Base-by-base conservation (phyloP, 2,329 filamentous ascomycete species). In the Xylogone sp. region DNA sequence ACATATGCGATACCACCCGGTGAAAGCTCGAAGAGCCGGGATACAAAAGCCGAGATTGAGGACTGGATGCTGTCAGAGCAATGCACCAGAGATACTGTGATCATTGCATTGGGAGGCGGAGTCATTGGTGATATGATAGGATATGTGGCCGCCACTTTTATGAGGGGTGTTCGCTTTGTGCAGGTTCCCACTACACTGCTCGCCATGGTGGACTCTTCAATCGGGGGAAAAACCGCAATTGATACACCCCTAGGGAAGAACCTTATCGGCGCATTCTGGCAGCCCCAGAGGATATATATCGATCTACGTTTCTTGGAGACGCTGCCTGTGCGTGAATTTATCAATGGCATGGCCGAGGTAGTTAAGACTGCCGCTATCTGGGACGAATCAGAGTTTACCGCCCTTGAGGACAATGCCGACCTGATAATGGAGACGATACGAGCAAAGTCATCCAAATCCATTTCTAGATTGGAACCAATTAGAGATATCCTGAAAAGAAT, bases 341-440 rank as follows among this genome's bases (percentile, higher is more conserved):
- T 97, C 71, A 99, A 99, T 68, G 94, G 94, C 55, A 97, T 99
- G 93, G 94, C 93, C 21, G 94, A 99, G 74, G 93, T 99, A 24
- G 81, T 97, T 68, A 97, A 97, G 81, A 99, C 94, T 3, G 94
- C 94, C 2, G 94, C 94, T 49, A 97, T 99, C 62, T 97, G 93
- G 83, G 84, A 96, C 63, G 90, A 95, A 69, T 72, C 78, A 9
- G 93, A 97, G 65, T 99, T 99, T 67, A 80, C 86, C 43, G 74
- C 87, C 12, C 76, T 99, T 18, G 94, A 99, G 68, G 78, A 87
- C 59, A 90, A 94, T 62, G 91, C 92, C 1, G 75, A 86, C 34
- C 72, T 78, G 4, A 91, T 99, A 48, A 78, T 97, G 63, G 77
- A 80, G 21, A 83, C 88, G 8, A 78, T 95, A 52, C 84, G 83